Percentiles rank a stretch among this genome's conserved stretches.
Evolutionary conservation across 179 eudicot genomes (phyloP).

Genomic region (Gypsophila paniculata): DNA sequence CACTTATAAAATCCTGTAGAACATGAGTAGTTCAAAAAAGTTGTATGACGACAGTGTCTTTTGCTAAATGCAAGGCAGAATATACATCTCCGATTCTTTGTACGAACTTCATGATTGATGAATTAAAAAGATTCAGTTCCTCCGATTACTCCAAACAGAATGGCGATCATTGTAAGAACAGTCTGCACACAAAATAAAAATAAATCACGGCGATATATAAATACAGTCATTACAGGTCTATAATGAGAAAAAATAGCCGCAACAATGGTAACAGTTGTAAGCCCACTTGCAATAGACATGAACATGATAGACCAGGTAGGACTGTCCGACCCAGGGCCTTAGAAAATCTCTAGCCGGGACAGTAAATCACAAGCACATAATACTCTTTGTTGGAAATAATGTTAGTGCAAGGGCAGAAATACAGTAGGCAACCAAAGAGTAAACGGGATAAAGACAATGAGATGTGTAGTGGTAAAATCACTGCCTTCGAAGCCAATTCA

Average conservation of each 20-base stretch:
- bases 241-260: neutral
- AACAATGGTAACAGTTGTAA: neutral
- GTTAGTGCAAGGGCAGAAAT: too few relatives aligned
- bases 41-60: slow-evolving; percentile 1
- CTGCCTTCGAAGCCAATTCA: too few relatives aligned
- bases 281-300: neutral
- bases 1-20: neutral
- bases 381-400: too few relatives aligned
- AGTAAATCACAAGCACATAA: neutral
- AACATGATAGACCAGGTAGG: neutral
- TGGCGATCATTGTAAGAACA: slow-evolving; percentile 48
- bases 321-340: neutral
- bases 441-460: too few relatives aligned
- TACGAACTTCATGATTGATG: slow-evolving; percentile 2
- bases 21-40: neutral
- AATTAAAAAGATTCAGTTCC: slow-evolving; percentile 36
- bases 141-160: slow-evolving; percentile 47
- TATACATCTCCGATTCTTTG: slow-evolving; percentile 26
- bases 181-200: slow-evolving; percentile 36
- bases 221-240: neutral
- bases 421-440: too few relatives aligned
- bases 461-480: too few relatives aligned
- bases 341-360: neutral
- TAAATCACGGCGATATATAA: neutral
- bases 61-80: slow-evolving; percentile 17